These are phyloP conservation scores for Botrytis fragariae DNA, from an alignment of 2,329 filamentous ascomycete genomes.

Conservation along the genomic window DNA sequence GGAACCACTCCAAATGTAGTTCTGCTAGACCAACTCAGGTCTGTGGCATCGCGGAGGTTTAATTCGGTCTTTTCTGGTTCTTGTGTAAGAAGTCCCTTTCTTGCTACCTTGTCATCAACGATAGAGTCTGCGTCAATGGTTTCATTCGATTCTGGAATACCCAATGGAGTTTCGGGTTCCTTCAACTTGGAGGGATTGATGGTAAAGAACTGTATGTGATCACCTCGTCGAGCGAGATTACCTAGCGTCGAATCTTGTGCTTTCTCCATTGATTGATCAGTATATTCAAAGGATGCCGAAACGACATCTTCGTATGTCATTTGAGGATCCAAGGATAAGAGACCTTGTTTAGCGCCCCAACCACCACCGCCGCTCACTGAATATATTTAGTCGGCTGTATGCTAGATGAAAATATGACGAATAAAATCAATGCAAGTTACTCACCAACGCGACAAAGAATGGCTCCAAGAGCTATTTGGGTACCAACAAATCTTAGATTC, in stretches of 20 bases:
- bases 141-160: neutral
- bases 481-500: slow-evolving; percentile 24
- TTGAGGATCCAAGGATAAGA: slow-evolving; percentile 75
- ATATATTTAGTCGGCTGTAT: slow-evolving; percentile 4
- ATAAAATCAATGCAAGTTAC: slow-evolving; percentile 18
- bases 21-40: slow-evolving; percentile 3
- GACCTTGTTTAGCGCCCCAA: slow-evolving; percentile 77
- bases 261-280: slow-evolving; percentile 33
- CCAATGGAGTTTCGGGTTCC: neutral
- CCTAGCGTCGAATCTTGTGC: slow-evolving; percentile 43
- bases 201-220: slow-evolving; percentile 65
- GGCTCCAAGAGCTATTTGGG: slow-evolving; percentile 30
- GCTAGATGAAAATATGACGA: slow-evolving; percentile 14
- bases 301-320: slow-evolving; percentile 50
- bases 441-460: slow-evolving; percentile 36
- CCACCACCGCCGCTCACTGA: slow-evolving; percentile 77
- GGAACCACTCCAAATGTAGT: slow-evolving; percentile 36
- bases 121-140: neutral
- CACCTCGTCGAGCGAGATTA: slow-evolving; percentile 60
- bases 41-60: neutral
- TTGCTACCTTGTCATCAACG: neutral
- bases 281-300: slow-evolving; percentile 53
- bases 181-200: slow-evolving; percentile 30
- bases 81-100: neutral
- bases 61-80: neutral